Evolutionary conservation across 148 eudicot genomes (phyloP).

Genomic region (Silene uniflora): DNA sequence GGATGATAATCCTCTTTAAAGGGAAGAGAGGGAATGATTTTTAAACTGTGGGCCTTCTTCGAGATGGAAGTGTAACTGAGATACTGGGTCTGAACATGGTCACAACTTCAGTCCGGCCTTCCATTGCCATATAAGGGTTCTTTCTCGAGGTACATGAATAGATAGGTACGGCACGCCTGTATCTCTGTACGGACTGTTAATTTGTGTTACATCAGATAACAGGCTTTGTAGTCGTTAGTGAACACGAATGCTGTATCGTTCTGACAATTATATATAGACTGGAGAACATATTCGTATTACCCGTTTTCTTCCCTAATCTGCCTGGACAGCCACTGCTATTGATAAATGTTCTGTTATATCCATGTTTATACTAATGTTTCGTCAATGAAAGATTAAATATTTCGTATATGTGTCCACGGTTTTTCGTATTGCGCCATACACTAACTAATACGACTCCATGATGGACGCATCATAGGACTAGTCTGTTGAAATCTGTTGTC

Average conservation of each 20-base stretch:
- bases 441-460: too few species aligned
- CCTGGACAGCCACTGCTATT: too few species aligned
- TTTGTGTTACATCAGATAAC: conserved; percentile 10
- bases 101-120: not conserved
- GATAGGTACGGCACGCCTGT: conserved; percentile 6
- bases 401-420: too few species aligned
- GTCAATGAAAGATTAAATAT: too few species aligned
- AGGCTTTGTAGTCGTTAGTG: not conserved
- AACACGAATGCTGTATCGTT: not conserved
- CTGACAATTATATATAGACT: not conserved
- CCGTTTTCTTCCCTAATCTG: too few species aligned
- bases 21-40: conserved; percentile 55
- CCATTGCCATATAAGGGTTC: conserved; percentile 5
- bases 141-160: conserved; percentile 12
- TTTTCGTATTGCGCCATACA: too few species aligned
- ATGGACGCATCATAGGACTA: too few species aligned
- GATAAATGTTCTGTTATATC: too few species aligned
- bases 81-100: not conserved
- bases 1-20: conserved; percentile 51
- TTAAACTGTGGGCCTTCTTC: conserved; percentile 73
- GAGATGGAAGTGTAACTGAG: conserved; percentile 26
- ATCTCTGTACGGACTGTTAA: not conserved
- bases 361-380: too few species aligned
- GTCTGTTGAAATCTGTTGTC: too few species aligned
- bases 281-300: not conserved